Conservation (phyloP, 2,329 filamentous ascomycete species). For the Knufia petricola region DNA sequence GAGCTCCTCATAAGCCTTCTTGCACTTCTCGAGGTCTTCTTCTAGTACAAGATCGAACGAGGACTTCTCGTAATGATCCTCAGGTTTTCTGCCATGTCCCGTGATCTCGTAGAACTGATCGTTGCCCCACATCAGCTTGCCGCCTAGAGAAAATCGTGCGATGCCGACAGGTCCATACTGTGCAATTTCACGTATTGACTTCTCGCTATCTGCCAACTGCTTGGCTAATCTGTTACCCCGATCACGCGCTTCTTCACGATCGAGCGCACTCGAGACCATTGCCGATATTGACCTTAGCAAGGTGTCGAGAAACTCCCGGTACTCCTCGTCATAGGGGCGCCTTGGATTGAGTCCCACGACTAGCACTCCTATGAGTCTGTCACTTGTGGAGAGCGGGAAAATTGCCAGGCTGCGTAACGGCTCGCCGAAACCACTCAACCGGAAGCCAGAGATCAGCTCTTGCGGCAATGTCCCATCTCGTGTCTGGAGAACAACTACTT, state of each 20-base stretch:
- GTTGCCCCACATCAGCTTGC: slow-evolving; percentile 17
- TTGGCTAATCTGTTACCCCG: slow-evolving; percentile 13
- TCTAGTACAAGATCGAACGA: slow-evolving; percentile 15
- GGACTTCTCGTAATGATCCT: slow-evolving; percentile 15
- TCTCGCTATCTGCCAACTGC: slow-evolving; percentile 14
- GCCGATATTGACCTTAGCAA: slow-evolving; percentile 15
- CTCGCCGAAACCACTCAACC: slow-evolving; percentile 15
- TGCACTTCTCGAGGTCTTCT: slow-evolving; percentile 10
- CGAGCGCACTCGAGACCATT: slow-evolving; percentile 13
- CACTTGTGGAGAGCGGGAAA: slow-evolving; percentile 16
- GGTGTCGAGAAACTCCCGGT: slow-evolving; percentile 14
- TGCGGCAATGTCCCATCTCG: slow-evolving; percentile 12
- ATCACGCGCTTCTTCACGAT: slow-evolving; percentile 14
- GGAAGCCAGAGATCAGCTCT: slow-evolving; percentile 14
- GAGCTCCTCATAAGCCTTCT: slow-evolving; percentile 7
- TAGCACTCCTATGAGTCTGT: slow-evolving; percentile 13
- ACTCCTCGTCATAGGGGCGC: slow-evolving; percentile 12
- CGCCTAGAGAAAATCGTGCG: slow-evolving; percentile 8
- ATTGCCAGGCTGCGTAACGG: slow-evolving; percentile 11
- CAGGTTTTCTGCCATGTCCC: slow-evolving; percentile 9
- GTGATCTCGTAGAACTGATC: slow-evolving; percentile 19
- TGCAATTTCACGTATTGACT: slow-evolving; percentile 14
- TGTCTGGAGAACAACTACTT: slow-evolving; percentile 14
- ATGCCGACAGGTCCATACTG: slow-evolving; percentile 17
- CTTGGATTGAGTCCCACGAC: slow-evolving; percentile 18